Evolutionary conservation across 139 green algal genomes (phyloP).

Genomic region (Desmodesmus armatus): DNA sequence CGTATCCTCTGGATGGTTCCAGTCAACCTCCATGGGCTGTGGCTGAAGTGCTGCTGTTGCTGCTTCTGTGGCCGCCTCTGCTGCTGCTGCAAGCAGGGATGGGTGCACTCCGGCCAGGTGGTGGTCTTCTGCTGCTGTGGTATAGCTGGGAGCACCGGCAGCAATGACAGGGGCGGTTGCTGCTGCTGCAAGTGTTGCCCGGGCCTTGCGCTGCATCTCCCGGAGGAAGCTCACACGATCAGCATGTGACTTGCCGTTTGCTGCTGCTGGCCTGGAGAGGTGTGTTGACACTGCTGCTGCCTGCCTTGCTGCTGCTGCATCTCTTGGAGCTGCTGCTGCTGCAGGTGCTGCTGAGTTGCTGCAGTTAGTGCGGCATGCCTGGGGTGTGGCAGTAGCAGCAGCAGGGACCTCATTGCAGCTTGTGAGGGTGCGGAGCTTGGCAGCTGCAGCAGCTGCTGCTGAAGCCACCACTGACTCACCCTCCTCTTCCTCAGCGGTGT

Average conservation of each 20-base stretch:
- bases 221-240: no score
- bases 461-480: no score
- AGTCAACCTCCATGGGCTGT: slow-evolving; percentile 28
- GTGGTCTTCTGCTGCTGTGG: background rate
- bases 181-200: no score
- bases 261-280: background rate
- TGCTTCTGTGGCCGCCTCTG: background rate
- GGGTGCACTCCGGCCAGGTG: background rate
- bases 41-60: background rate
- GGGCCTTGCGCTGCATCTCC: no score
- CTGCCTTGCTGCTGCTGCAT: background rate
- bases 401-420: no score
- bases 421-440: no score
- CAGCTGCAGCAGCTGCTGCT: no score
- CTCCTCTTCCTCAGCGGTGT: background rate
- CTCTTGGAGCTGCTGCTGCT: background rate
- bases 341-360: no score
- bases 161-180: background rate
- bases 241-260: no score
- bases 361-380: no score
- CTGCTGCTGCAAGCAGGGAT: background rate
- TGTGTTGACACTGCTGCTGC: background rate
- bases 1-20: slow-evolving; percentile 1
- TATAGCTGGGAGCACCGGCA: background rate
- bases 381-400: no score